Evolutionary conservation across 1,139 yeast species (phyloP), one percentile per base, ranked within the genome.

Genomic region (Entelexis sorbosivorans): DNA sequence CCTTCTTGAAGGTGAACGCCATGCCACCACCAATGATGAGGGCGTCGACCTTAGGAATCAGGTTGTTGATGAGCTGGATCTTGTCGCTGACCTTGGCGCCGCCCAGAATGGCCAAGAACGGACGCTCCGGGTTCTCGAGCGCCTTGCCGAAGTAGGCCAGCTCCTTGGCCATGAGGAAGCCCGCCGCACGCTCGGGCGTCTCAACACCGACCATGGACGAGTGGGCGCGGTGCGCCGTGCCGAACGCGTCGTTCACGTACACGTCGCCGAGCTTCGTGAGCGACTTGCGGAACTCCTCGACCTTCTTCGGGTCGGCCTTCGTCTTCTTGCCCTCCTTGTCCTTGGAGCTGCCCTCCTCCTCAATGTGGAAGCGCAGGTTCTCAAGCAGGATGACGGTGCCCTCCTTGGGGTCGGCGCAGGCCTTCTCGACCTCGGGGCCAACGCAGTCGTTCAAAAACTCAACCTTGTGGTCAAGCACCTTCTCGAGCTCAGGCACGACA

Each of bases 181-280:
- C 97, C 58, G 96, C 82, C 63, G 96, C 97, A 73, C 87, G 84
- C 74, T 86, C 87, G 56, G 91, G 89, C 63, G 87, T 78, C 64
- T 89, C 87, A 62, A 89, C 75, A 65, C 97, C 97, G 66, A 91
- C 97, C 87, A 91, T 88, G 47, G 97, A 89, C 50, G 96, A 87
- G 76, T 89, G 97, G 58, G 97, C 97, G 77, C 97, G 86, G 82
- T 89, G 97, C 52, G 96, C 95, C 60, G 97, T 91, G 68, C 97
- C 97, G 66, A 89, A 89, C 55, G 97, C 97, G 70, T 89, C 97
- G 72, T 89, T 89, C 69, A 89, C 81, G 75, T 89, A 89, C 60
- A 89, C 95, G 65, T 89, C 97, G 61, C 96, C 96, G 66, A 89
- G 77, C 54, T 84, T 72, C 64, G 95, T 84, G 73, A 89, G 80